phyloP scores from a whole-genome alignment of 2,329 filamentous ascomycete genomes.

The Thelonectria discophora region DNA sequence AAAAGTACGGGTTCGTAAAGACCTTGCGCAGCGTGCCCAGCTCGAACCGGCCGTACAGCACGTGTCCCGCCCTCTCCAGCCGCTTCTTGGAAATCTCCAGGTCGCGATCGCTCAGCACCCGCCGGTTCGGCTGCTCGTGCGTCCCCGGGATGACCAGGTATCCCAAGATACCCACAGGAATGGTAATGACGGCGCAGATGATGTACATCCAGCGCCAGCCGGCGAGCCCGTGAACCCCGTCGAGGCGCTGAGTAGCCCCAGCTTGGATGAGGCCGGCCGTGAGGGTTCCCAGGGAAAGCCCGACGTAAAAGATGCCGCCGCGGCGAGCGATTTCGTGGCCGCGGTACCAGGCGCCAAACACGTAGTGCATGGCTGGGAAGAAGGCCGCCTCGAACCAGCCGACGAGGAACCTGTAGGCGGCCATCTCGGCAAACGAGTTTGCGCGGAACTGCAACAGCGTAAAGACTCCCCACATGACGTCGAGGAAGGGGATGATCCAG shows the following conservation, averaged over 20 bases:
- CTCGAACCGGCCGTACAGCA: slow-evolving; percentile 48
- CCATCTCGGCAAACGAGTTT: slow-evolving; percentile 57
- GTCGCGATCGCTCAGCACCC: slow-evolving; percentile 57
- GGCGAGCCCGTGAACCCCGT: slow-evolving; percentile 54
- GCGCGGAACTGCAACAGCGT: slow-evolving; percentile 64
- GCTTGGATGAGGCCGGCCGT: slow-evolving; percentile 61
- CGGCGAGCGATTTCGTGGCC: slow-evolving; percentile 57
- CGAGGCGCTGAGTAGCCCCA: slow-evolving; percentile 49
- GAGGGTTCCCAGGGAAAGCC: slow-evolving; percentile 59
- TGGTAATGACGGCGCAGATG: slow-evolving; percentile 61
- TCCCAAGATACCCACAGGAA: slow-evolving; percentile 60
- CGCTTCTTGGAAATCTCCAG: slow-evolving; percentile 55
- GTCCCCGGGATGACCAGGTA: slow-evolving; percentile 61
- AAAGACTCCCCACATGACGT: slow-evolving; percentile 64
- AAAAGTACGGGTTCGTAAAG: slow-evolving; percentile 57
- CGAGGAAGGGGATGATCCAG: slow-evolving; percentile 60
- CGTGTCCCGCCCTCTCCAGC: slow-evolving; percentile 55
- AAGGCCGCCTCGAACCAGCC: slow-evolving; percentile 57
- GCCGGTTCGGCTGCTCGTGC: slow-evolving; percentile 56
- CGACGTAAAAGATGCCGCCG: slow-evolving; percentile 60
- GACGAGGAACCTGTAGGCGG: slow-evolving; percentile 63
- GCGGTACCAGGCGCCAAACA: slow-evolving; percentile 52
- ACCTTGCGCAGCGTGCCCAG: slow-evolving; percentile 46
- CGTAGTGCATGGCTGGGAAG: slow-evolving; percentile 27
- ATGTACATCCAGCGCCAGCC: slow-evolving; percentile 67